phyloP scores from a whole-genome alignment of 257 asterid genomes.

The Lycium barbarum region DNA sequence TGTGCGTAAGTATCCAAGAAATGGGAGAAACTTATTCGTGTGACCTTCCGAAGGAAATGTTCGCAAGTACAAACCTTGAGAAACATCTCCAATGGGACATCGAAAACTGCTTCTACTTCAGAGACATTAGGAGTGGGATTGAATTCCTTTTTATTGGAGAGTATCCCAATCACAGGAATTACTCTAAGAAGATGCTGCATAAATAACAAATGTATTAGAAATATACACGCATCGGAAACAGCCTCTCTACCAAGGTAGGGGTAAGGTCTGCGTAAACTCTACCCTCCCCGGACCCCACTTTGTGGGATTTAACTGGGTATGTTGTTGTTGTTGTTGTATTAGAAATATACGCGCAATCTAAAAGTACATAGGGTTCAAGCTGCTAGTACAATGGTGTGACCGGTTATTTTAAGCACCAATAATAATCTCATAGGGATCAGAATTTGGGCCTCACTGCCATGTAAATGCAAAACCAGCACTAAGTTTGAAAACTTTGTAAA shows the following conservation, averaged over 20 bases:
- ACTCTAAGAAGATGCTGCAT: conserved; percentile 95
- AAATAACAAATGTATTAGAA: conserved; percentile 12
- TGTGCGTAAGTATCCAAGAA: not conserved
- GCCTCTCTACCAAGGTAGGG: too few species aligned
- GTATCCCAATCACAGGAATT: conserved; percentile 92
- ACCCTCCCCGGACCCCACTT: too few species aligned
- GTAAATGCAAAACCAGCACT: not conserved
- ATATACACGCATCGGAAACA: too few species aligned
- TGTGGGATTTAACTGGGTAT: too few species aligned
- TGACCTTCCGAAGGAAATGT: not conserved
- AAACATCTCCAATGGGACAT: conserved; percentile 97
- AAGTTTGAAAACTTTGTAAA: not conserved
- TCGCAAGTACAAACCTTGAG: conserved; percentile 62
- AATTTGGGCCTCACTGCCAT: not conserved
- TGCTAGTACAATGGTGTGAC: not conserved
- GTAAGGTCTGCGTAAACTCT: too few species aligned
- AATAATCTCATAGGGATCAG: not conserved
- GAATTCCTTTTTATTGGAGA: conserved; percentile 69
- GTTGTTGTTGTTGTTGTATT: too few species aligned
- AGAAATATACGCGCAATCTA: not conserved
- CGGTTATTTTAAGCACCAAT: not conserved
- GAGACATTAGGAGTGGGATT: conserved; percentile 69
- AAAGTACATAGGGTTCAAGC: not conserved
- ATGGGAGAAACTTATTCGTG: not conserved
- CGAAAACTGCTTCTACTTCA: conserved; percentile 87